Conservation (phyloP, 768 basidiomycete genomes). For the Dictyophora rubrovolvata region DNA sequence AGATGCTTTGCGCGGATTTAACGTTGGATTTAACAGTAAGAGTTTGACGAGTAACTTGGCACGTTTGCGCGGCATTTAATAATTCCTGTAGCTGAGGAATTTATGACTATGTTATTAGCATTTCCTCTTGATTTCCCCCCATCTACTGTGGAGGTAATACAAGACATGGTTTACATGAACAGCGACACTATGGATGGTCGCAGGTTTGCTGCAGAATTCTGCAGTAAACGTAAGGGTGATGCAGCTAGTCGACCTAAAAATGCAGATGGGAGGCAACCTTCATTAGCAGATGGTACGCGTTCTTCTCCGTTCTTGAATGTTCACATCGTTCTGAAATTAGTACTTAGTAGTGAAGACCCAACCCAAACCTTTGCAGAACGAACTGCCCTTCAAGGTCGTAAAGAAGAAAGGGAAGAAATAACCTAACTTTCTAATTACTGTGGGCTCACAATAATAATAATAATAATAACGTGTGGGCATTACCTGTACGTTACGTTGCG, state of each 20-base stretch:
- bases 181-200: conserved; percentile 93
- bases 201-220: conserved; percentile 88
- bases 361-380: conserved; percentile 8
- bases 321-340: not conserved
- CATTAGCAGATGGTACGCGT: conserved; percentile 57
- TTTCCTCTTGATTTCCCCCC: conserved; percentile 87
- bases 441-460: not conserved
- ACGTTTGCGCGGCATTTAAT: not conserved
- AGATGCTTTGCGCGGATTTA: conserved; percentile 62
- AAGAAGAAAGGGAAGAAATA: conserved; percentile 6
- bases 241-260: conserved; percentile 38
- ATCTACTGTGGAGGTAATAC: conserved; percentile 82
- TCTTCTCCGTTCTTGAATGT: not conserved
- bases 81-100: conserved; percentile 73
- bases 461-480: not conserved
- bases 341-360: conserved; percentile 10
- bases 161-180: conserved; percentile 88
- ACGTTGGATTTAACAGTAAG: conserved; percentile 42
- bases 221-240: conserved; percentile 78
- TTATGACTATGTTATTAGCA: conserved; percentile 87
- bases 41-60: conserved; percentile 6
- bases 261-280: conserved; percentile 41
- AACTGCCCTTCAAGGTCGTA: conserved; percentile 8
- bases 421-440: too few relatives aligned
- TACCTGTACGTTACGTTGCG: conserved; percentile 1